These are phyloP conservation scores for Microdochium trichocladiopsis DNA, from an alignment of 2,329 filamentous ascomycete species.

Conservation along the genomic window DNA sequence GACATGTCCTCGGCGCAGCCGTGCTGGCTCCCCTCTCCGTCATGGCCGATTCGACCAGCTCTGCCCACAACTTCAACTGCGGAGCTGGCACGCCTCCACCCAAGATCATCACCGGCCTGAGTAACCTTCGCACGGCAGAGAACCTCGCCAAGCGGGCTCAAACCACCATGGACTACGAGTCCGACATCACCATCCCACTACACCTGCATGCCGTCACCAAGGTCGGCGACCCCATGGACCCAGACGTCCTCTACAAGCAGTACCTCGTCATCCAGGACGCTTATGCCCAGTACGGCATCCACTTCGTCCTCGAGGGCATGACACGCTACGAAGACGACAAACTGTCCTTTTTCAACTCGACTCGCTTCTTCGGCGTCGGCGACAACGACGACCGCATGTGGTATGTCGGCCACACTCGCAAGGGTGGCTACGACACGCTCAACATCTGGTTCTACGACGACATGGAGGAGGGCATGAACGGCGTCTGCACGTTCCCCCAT, in stretches of 20 bases:
- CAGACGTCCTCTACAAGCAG: conserved; percentile 1
- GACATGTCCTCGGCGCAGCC: background rate
- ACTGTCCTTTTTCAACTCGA: conserved; percentile 1
- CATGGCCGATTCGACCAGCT: background rate
- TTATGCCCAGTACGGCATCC: conserved; percentile 1
- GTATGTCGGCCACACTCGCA: conserved; percentile 1
- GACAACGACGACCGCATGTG: background rate
- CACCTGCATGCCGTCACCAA: conserved; percentile 2
- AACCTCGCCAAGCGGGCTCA: background rate
- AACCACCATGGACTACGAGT: background rate
- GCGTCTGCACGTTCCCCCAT: conserved; percentile 3
- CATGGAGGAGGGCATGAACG: conserved; percentile 5
- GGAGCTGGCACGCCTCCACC: background rate
- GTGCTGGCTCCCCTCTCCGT: background rate
- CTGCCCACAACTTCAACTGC: background rate
- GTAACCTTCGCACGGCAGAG: background rate
- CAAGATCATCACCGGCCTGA: background rate
- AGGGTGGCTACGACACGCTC: conserved; percentile 3
- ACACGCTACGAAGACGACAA: conserved; percentile 1
- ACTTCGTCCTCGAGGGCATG: conserved; percentile 1
- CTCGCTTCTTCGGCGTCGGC: background rate
- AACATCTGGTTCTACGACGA: conserved; percentile 8
- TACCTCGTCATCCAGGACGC: conserved; percentile 1
- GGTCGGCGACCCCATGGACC: conserved; percentile 1
- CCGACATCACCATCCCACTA: conserved; percentile 1